Evolutionary conservation across 2,329 filamentous ascomycete genomes (phyloP), one percentile per base, ranked within the genome.

Genomic region (Alternaria hordeiaustralica): DNA sequence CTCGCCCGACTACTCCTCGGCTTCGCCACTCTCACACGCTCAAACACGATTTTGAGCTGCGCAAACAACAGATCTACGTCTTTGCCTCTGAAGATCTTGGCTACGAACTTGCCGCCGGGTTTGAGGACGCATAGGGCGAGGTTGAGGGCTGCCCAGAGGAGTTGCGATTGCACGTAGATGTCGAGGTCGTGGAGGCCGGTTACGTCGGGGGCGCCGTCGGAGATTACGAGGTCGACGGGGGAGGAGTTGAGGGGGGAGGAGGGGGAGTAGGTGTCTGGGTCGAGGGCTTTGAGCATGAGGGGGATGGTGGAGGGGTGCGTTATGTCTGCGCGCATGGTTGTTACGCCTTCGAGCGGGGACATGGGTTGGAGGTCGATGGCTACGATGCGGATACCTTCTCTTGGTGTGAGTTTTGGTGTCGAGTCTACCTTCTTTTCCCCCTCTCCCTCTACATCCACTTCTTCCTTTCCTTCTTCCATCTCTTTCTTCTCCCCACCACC

Each of bases 21-120:
- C 83, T 99, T 99, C 12, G 96, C 94, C 15, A 98, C 93, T 21
- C 93, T 88, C 45, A 99, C 96, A 58, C 88, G 85, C 69, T 91
- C 88, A 71, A 99, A 99, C 58, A 98, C 94, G 20, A 95, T 88
- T 78, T 94, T 96, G 57, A 99, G 87, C 79, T 99, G 96, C 2
- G 94, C 94, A 76, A 96, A 98, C 9, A 99, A 87, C 23, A 98
- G 84, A 76, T 98, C 96, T n/a, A 98, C 94, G 74, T 98, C 96
- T 71, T 94, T 90, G 15, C 93, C 94, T 15, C 96, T 86, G 83
- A 99, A 99, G 65, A 99, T 97, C 84, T 99, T 99, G 63, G 96
- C 96, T 8, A 99, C 95, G 73, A 99, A 99, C 75, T 93, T 97
- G 66, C 96, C 96, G 46, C 96, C 96, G 0, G 94, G 94, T 63